Evolutionary conservation across 345 rosid genomes (phyloP).

Genomic region (Eutrema heterophyllum): DNA sequence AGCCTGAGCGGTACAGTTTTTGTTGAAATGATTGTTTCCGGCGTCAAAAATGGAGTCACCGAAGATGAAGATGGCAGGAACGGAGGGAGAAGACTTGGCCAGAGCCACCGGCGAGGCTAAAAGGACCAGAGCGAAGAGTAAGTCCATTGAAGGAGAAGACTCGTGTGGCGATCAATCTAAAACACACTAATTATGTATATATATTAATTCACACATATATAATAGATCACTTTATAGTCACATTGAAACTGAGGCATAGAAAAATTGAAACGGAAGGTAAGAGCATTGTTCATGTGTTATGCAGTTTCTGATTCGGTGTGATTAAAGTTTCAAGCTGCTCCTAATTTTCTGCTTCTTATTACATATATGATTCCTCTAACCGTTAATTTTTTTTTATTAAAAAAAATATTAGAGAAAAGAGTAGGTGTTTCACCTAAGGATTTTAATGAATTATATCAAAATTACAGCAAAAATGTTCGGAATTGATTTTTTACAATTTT

Average conservation of each 20-base stretch:
- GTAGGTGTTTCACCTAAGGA: too few species aligned
- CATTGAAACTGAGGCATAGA: neutral
- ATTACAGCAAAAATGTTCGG: too few species aligned
- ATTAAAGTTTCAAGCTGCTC: slow-evolving; percentile 15
- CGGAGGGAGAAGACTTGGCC: slow-evolving; percentile 18
- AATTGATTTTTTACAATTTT: too few species aligned
- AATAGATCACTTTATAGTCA: neutral
- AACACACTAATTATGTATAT: neutral
- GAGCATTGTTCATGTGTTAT: slow-evolving; percentile 24
- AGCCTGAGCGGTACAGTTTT: slow-evolving; percentile 60
- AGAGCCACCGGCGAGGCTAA: slow-evolving; percentile 6
- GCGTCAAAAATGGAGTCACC: slow-evolving; percentile 70
- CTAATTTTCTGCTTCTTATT: slow-evolving; percentile 1
- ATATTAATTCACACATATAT: neutral
- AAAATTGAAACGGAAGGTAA: neutral
- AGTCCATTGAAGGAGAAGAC: slow-evolving; percentile 11
- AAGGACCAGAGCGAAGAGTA: neutral
- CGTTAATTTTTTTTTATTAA: too few species aligned
- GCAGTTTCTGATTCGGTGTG: slow-evolving; percentile 12
- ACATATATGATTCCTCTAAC: neutral
- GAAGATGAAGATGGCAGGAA: slow-evolving; percentile 50
- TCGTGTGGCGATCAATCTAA: neutral
- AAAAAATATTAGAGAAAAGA: neutral
- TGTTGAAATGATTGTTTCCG: slow-evolving; percentile 61
- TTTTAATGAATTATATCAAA: too few species aligned